A percentile compares a stretch with the other conserved stretches of the same genome.
Conservation (phyloP, 1,284 basidiomycete species). For the Agroathelia rolfsii region DNA sequence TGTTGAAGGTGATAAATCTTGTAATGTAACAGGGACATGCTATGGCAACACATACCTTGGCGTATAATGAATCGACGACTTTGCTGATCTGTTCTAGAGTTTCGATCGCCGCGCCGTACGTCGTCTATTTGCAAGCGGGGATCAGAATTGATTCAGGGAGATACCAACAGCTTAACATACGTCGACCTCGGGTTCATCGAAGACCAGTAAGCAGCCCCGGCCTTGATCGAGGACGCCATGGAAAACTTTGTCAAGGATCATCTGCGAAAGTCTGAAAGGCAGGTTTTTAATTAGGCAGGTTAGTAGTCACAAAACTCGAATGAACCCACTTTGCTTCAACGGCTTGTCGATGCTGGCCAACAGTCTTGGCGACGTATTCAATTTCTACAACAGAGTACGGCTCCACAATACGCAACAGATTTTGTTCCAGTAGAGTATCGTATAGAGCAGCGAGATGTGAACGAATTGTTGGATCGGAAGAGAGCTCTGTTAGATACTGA, state of each 20-base stretch:
- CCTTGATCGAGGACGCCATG: constrained; percentile 94
- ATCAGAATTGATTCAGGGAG: too few species aligned
- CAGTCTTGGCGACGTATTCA: constrained; percentile 79
- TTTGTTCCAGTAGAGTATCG: constrained; percentile 93
- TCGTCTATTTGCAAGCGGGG: too few species aligned
- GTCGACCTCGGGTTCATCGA: constrained; percentile 77
- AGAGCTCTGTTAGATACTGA: constrained; percentile 58
- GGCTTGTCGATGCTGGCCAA: constrained; percentile 84
- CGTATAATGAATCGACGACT: constrained; percentile 87
- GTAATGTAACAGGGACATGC: constrained; percentile 5
- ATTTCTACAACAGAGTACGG: constrained; percentile 92
- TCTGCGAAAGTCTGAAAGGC: constrained; percentile 93
- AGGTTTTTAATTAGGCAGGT: too few species aligned
- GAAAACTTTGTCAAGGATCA: constrained; percentile 96
- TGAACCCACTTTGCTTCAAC: constrained; percentile 84
- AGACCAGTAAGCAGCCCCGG: constrained; percentile 84
- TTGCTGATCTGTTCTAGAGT: constrained; percentile 86
- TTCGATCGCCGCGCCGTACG: constrained; percentile 81
- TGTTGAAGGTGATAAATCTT: constrained; percentile 3
- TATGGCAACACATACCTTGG: constrained; percentile 50
- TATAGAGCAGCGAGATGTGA: constrained; percentile 90
- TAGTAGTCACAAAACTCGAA: neutral
- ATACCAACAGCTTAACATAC: too few species aligned
- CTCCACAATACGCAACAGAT: constrained; percentile 89
- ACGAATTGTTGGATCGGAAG: constrained; percentile 88